Conservation (phyloP, 169 alveolate species). For the Sarcocystis neurona region DNA sequence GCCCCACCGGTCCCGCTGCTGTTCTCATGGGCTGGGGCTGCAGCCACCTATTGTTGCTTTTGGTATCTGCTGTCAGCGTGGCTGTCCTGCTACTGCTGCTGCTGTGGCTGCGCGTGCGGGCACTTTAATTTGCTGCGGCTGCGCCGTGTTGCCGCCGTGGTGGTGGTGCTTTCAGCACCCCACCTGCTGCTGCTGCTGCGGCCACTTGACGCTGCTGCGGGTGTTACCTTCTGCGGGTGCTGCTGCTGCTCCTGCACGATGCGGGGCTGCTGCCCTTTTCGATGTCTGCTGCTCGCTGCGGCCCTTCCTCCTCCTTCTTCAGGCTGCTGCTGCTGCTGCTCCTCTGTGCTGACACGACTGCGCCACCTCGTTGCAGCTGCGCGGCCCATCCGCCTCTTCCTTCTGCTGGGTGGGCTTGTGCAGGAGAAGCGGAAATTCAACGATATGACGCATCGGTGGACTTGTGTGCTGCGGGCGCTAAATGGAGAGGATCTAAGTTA, state of each 20-base stretch:
- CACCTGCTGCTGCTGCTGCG: neutral
- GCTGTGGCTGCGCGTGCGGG: neutral
- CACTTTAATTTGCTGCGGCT: too few species aligned
- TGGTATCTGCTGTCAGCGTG: neutral
- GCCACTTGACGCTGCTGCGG: neutral
- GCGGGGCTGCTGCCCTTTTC: neutral
- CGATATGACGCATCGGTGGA: constrained; percentile 67
- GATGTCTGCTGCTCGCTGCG: neutral
- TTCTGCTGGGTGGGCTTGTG: neutral
- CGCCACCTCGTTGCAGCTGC: neutral
- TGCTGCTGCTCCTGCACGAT: neutral
- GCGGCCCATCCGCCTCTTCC: neutral
- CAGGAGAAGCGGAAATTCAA: constrained; percentile 60
- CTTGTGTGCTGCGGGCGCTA: constrained; percentile 64
- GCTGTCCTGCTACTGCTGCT: neutral
- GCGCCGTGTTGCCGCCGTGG: too few species aligned
- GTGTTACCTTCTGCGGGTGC: neutral
- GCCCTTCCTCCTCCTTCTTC: neutral
- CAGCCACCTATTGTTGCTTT: neutral
- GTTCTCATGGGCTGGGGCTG: neutral
- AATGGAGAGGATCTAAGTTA: constrained; percentile 66
- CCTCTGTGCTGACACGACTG: neutral
- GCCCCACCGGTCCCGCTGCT: too few species aligned
- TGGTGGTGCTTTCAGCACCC: too few species aligned
- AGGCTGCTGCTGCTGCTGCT: neutral